Base-by-base conservation (phyloP, 768 basidiomycete species). In the Dacryopinax spathularia region DNA sequence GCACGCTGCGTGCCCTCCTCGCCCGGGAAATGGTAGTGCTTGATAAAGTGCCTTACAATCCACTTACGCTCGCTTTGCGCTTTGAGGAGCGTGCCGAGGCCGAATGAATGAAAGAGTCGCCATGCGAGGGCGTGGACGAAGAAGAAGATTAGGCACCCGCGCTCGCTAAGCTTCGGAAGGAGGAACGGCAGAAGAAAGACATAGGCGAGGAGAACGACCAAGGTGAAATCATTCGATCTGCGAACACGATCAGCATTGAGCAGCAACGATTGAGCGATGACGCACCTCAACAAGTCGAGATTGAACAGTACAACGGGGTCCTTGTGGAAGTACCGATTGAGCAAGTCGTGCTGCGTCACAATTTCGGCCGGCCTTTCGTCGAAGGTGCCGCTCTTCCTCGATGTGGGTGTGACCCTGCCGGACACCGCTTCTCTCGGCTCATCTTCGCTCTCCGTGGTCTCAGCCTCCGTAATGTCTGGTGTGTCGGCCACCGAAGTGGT, bases 11-110 rank as follows among this genome's bases (percentile, higher is more conserved):
- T 84, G 16, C 80, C 82, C 63, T 88, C 85, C 64, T 83, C 78
- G 48, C 78, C 77, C 9, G 65, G 68, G 73, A 97, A 98, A 69
- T 91, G 85, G 70, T 98, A 99, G 70, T 97, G 85, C 78, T 95
- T 92, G 69, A 96, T 75, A 72, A 88, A 98, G 73, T 99, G 96
- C 67, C 91, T 77, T 29, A 98, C 96, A 36, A 97, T 75, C 77
- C 88, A 96, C 73, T 93, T 94, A 72, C 75, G 82, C 72, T 85
- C 80, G 68, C 88, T 87, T 74, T 99, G 96, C 1, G 86, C 89
- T 22, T 83, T 83, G 37, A 99, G 79, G 18, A 95, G 77, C 36
- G 87, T 74, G 0, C 96, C 96, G 16, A 98, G 80, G 0, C 88
- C 93, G 66, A 94, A 82, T 33, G 86, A 88, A 73, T 97, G 91